phyloP scores from a whole-genome alignment of 1,284 basidiomycete species.

The Hymenochaete sp. region DNA sequence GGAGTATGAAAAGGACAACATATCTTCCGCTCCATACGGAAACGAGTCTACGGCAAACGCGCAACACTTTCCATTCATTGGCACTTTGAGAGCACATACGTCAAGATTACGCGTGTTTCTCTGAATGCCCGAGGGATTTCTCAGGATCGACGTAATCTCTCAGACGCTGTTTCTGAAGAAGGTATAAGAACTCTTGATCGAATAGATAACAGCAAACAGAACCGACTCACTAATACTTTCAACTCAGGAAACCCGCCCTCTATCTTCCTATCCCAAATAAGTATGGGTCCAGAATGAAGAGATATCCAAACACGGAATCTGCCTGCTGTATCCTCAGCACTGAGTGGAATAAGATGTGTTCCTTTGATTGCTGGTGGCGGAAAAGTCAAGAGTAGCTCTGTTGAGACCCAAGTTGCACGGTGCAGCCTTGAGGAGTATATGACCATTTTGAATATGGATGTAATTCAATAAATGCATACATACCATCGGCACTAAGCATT shows the following conservation, averaged over 20 bases:
- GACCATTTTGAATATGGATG: not conserved
- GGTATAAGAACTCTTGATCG: conserved; percentile 1
- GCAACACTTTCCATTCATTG: no score
- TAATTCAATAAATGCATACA: not conserved
- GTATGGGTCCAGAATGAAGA: conserved; percentile 29
- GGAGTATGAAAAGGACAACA: no score
- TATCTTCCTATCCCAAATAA: conserved; percentile 77
- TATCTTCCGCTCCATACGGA: no score
- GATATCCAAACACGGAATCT: conserved; percentile 84
- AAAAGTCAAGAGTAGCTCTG: conserved; percentile 84
- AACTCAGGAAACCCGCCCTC: conserved; percentile 88
- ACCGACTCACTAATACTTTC: conserved; percentile 61
- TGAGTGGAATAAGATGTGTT: conserved; percentile 68
- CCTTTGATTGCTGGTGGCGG: conserved; percentile 60
- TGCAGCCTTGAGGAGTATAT: conserved; percentile 51
- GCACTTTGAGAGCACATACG: no score
- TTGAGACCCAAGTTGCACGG: conserved; percentile 81
- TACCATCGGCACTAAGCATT: conserved; percentile 57
- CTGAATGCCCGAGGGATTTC: conserved; percentile 77
- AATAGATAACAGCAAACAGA: conserved; percentile 6
- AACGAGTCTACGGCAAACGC: no score
- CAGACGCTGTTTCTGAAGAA: conserved; percentile 72
- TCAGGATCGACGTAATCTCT: conserved; percentile 74
- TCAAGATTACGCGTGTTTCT: conserved; percentile 31
- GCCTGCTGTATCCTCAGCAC: conserved; percentile 74